Evolutionary conservation across 352 stramenopile species (phyloP).

Genomic region (Pythium vanterpoolii): DNA sequence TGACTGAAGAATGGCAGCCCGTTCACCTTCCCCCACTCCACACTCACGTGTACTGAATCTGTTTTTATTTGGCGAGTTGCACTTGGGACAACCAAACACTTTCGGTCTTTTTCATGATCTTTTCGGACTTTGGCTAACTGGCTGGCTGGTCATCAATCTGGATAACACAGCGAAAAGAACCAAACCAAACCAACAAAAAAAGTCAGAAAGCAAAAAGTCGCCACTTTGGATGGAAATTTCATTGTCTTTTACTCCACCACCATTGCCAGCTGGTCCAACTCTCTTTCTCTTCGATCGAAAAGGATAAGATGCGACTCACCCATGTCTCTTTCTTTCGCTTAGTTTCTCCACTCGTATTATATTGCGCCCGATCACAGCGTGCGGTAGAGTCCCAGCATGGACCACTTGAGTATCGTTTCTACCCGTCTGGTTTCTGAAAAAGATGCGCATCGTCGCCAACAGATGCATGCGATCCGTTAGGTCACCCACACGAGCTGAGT

Average conservation of each 20-base stretch:
- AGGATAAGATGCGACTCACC: too few relatives aligned
- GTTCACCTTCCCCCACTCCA: too few relatives aligned
- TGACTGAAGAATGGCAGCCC: too few relatives aligned
- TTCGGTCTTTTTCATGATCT: neutral
- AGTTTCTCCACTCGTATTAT: neutral
- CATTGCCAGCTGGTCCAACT: too few relatives aligned
- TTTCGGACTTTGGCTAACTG: too few relatives aligned
- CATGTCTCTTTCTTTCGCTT: neutral
- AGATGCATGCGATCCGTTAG: constrained; percentile 12
- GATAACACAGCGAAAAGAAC: too few relatives aligned
- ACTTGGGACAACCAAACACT: too few relatives aligned
- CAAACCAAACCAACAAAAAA: constrained; percentile 1
- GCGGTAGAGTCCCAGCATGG: neutral
- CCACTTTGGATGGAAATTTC: constrained; percentile 7
- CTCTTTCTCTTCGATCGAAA: too few relatives aligned
- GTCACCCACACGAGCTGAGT: constrained; percentile 2
- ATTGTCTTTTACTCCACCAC: constrained; percentile 8
- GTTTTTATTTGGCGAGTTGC: too few relatives aligned
- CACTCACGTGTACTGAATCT: too few relatives aligned
- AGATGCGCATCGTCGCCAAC: constrained; percentile 19
- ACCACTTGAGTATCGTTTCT: constrained; percentile 1
- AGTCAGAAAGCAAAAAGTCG: too few relatives aligned
- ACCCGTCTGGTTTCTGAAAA: constrained; percentile 27
- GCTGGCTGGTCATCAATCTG: too few relatives aligned
- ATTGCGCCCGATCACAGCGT: neutral